A percentile compares a stretch with the other conserved stretches of the same genome.
Conservation (phyloP, 2,329 filamentous ascomycete genomes). For the Dothidotthia symphoricarpi region DNA sequence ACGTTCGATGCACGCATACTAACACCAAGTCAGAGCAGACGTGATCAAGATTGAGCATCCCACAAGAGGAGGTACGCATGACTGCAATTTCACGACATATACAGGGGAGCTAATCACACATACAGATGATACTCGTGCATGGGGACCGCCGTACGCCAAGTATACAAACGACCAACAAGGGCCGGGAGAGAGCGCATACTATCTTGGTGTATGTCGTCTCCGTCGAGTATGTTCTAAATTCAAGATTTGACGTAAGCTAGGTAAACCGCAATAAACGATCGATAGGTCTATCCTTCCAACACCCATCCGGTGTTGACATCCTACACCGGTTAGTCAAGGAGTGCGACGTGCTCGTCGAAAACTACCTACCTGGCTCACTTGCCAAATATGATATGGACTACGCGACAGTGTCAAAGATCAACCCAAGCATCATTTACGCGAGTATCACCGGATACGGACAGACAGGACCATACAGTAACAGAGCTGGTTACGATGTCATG, state of each 20-base stretch:
- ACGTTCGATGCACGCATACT: conserved; percentile 12
- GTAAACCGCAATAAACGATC: conserved; percentile 98
- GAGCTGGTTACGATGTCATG: conserved; percentile 98
- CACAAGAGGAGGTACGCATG: conserved; percentile 40
- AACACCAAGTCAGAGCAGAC: conserved; percentile 65
- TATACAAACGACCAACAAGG: conserved; percentile 64
- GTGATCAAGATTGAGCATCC: conserved; percentile 98
- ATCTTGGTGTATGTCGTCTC: conserved; percentile 66
- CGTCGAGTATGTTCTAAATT: not conserved
- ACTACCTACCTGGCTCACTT: conserved; percentile 86
- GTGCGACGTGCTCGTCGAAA: conserved; percentile 93
- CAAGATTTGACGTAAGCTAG: conserved; percentile 46
- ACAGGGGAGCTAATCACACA: not conserved
- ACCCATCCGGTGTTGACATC: conserved; percentile 78
- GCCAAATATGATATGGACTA: conserved; percentile 93
- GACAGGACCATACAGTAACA: conserved; percentile 80
- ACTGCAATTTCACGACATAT: too few relatives aligned
- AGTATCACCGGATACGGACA: conserved; percentile 98
- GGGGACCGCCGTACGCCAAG: conserved; percentile 90
- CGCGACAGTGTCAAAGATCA: conserved; percentile 73
- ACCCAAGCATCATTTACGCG: conserved; percentile 85
- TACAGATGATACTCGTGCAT: conserved; percentile 91
- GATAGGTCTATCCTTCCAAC: conserved; percentile 84
- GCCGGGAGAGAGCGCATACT: conserved; percentile 92
- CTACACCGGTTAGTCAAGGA: conserved; percentile 79